Conservation (phyloP, 202 grass and related monocot species). For the Musa balbisiana region DNA sequence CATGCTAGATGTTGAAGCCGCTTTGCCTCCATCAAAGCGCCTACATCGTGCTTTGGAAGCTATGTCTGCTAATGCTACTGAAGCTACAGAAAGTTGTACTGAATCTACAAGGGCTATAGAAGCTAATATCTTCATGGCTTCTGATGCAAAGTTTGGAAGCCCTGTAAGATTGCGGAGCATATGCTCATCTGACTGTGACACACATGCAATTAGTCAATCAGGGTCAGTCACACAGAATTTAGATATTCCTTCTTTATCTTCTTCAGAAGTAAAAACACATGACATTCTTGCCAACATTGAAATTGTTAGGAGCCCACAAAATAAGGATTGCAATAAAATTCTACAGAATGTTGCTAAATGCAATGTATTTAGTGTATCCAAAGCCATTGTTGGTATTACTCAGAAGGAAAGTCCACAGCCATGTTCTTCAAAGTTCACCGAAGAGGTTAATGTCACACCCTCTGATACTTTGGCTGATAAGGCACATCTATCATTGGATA, state of each 20-base stretch:
- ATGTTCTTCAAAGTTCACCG: conserved; percentile 28
- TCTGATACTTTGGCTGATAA: conserved; percentile 26
- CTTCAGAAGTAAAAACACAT: conserved; percentile 30
- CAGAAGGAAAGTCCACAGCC: conserved; percentile 21
- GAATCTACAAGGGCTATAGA: conserved; percentile 36
- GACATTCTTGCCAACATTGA: neutral
- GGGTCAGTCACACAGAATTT: conserved; percentile 18
- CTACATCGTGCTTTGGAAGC: conserved; percentile 95
- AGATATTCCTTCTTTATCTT: conserved; percentile 19
- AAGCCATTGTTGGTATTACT: conserved; percentile 13
- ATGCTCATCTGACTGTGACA: conserved; percentile 20
- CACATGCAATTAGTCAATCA: conserved; percentile 18
- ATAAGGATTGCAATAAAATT: conserved; percentile 23
- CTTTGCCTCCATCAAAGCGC: conserved; percentile 95
- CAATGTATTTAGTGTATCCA: conserved; percentile 8
- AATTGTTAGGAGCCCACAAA: conserved; percentile 1
- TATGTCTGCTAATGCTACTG: conserved; percentile 84
- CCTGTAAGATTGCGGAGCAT: conserved; percentile 14
- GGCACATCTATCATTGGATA: conserved; percentile 26
- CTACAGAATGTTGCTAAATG: conserved; percentile 14
- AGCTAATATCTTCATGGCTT: conserved; percentile 25
- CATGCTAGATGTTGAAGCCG: conserved; percentile 63
- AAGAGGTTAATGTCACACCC: conserved; percentile 11
- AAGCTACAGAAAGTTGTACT: conserved; percentile 31
- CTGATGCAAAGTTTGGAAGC: conserved; percentile 26